A percentile compares a stretch with the other conserved stretches of the same genome.
These are phyloP conservation scores for Gossypium gossypioides DNA, from an alignment of 441 rosid species.

Conservation along the genomic window DNA sequence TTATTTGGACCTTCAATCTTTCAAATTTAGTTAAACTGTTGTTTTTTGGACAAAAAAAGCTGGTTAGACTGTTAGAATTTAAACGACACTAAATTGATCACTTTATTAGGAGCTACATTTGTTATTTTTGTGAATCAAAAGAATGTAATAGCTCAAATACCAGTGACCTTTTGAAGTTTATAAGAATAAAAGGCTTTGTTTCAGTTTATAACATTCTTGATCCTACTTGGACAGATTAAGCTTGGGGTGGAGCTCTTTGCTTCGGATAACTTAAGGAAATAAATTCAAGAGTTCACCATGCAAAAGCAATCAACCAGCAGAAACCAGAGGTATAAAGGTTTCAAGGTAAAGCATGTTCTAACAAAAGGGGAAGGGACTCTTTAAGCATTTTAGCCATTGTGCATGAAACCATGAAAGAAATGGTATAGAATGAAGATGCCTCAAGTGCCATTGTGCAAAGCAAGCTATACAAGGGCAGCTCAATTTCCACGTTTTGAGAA, in stretches of 20 bases:
- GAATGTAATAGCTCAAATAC: neutral
- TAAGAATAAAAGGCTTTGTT: neutral
- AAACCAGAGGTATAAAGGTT: constrained; percentile 40
- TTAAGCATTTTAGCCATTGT: no score
- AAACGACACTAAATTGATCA: no score
- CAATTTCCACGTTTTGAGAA: no score
- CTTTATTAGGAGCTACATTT: no score
- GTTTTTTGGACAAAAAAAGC: neutral
- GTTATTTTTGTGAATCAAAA: neutral
- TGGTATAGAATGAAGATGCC: constrained; percentile 16
- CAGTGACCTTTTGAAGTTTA: neutral
- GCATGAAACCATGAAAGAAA: no score
- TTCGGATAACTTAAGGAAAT: neutral
- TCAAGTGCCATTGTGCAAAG: constrained; percentile 16
- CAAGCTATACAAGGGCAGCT: neutral
- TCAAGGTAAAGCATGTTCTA: constrained; percentile 41
- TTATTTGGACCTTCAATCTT: no score
- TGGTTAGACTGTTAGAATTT: no score
- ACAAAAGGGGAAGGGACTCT: neutral
- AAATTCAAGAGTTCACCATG: constrained; percentile 14
- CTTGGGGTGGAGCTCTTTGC: neutral
- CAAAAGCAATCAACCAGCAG: constrained; percentile 35
- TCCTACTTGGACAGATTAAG: neutral
- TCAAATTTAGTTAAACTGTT: no score
- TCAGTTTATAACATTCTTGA: neutral